Conservation (phyloP, 2,329 filamentous ascomycete species). For the Alternaria panax region DNA sequence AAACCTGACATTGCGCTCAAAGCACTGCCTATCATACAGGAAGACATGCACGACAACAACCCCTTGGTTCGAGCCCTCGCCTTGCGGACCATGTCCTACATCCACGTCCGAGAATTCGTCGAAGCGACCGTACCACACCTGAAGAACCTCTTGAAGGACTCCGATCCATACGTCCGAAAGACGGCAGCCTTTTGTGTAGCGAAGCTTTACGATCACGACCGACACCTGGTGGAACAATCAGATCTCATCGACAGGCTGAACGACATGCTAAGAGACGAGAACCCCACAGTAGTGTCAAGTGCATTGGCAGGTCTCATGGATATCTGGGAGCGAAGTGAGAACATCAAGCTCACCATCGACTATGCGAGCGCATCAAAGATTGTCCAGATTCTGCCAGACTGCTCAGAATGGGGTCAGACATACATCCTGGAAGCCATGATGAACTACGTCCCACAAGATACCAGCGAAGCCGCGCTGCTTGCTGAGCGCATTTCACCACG, state of each 20-base stretch:
- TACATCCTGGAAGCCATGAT: constrained; percentile 98
- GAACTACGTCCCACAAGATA: constrained; percentile 95
- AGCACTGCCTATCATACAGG: constrained; percentile 84
- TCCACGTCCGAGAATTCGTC: constrained; percentile 95
- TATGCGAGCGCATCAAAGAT: constrained; percentile 98
- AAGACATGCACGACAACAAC: constrained; percentile 94
- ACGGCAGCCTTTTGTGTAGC: constrained; percentile 96
- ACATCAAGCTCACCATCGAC: constrained; percentile 97
- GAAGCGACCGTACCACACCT: constrained; percentile 86
- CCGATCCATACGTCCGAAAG: constrained; percentile 96
- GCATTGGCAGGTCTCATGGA: constrained; percentile 91
- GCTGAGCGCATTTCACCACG: constrained; percentile 95
- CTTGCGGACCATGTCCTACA: constrained; percentile 93
- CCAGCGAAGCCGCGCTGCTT: constrained; percentile 83
- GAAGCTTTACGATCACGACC: constrained; percentile 97
- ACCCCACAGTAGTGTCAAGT: constrained; percentile 95
- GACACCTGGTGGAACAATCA: constrained; percentile 84
- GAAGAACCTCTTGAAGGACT: constrained; percentile 81
- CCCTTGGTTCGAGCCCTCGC: constrained; percentile 91
- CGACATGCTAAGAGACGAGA: constrained; percentile 88
- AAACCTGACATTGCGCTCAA: constrained; percentile 94
- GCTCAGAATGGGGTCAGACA: constrained; percentile 98
- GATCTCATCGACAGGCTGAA: constrained; percentile 94
- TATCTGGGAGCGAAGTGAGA: constrained; percentile 97
- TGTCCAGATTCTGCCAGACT: constrained; percentile 93